Evolutionary conservation across 139 green algal species (phyloP).

Genomic region (Closterium sp.): DNA sequence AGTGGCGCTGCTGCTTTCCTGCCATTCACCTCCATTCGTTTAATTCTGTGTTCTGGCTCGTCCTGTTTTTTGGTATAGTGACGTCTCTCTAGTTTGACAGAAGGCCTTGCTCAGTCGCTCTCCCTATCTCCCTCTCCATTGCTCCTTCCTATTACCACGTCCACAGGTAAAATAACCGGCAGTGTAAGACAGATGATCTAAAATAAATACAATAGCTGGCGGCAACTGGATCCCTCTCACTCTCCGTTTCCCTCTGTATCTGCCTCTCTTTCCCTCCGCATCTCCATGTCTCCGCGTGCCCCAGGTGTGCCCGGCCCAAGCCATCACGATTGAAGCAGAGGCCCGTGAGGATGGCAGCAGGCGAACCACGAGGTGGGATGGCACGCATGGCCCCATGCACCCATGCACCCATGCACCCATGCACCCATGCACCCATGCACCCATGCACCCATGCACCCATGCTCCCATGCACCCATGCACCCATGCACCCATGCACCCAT

Average conservation of each 20-base stretch:
- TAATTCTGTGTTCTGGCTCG: too few relatives aligned
- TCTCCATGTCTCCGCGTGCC: neutral
- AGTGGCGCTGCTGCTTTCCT: neutral
- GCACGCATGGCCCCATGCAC: neutral
- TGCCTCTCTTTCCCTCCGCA: neutral
- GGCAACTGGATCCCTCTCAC: neutral
- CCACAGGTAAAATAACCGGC: too few relatives aligned
- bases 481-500: too few relatives aligned
- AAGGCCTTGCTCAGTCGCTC: neutral
- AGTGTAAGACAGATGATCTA: too few relatives aligned
- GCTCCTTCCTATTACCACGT: neutral
- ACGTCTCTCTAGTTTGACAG: neutral
- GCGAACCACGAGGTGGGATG: constrained; percentile 71
- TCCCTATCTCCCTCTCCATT: neutral
- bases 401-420: too few relatives aligned
- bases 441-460: too few relatives aligned
- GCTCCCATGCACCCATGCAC: too few relatives aligned
- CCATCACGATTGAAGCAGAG: constrained; percentile 99
- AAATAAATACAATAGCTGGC: neutral
- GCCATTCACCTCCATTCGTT: too few relatives aligned
- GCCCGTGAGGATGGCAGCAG: constrained; percentile 95
- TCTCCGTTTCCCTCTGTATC: neutral
- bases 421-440: too few relatives aligned
- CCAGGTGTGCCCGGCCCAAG: constrained; percentile 75
- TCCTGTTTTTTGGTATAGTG: too few relatives aligned